Conservation (phyloP, 2,329 filamentous ascomycete genomes). For the Hymenoscyphus linearis region DNA sequence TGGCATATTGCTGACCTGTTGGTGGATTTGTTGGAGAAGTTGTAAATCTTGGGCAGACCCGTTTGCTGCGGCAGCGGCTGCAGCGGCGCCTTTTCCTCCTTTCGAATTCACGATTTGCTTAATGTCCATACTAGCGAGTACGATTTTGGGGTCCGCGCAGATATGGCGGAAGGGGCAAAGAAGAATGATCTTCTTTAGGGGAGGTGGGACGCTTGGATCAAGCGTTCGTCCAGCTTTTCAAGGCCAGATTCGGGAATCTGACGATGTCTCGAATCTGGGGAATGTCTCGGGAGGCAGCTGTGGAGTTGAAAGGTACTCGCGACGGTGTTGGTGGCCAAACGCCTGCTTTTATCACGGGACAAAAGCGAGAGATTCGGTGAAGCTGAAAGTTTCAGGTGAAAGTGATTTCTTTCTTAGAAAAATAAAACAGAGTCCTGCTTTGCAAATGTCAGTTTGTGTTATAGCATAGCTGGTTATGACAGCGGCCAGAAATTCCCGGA, state of each 20-base stretch:
- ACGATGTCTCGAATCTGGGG: slow-evolving; percentile 19
- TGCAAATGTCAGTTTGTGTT: slow-evolving; percentile 4
- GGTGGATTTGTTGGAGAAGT: slow-evolving; percentile 32
- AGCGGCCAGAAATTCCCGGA: slow-evolving; percentile 5
- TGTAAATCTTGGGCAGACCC: slow-evolving; percentile 30
- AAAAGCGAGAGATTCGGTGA: slow-evolving; percentile 1
- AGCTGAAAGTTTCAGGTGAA: neutral
- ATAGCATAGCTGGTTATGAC: neutral
- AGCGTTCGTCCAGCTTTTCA: slow-evolving; percentile 27
- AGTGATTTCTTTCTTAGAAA: neutral
- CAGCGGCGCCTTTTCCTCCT: slow-evolving; percentile 28
- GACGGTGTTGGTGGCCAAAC: neutral
- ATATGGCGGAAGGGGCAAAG: slow-evolving; percentile 3
- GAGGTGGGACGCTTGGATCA: slow-evolving; percentile 28
- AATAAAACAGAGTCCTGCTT: neutral
- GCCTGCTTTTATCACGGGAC: neutral
- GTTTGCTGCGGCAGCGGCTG: slow-evolving; percentile 25
- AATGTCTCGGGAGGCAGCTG: slow-evolving; percentile 28
- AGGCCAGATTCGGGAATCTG: slow-evolving; percentile 21
- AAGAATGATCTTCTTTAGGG: slow-evolving; percentile 22
- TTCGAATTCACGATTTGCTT: slow-evolving; percentile 35
- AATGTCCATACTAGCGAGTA: slow-evolving; percentile 30
- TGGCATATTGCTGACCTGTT: slow-evolving; percentile 30
- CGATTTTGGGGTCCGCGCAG: slow-evolving; percentile 2
- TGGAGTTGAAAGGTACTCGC: slow-evolving; percentile 15